A percentile compares a stretch with the other conserved stretches of the same genome.
Evolutionary conservation across 192 early-diverging fungal species (phyloP).

Genomic region (Backusella tuberculispora): DNA sequence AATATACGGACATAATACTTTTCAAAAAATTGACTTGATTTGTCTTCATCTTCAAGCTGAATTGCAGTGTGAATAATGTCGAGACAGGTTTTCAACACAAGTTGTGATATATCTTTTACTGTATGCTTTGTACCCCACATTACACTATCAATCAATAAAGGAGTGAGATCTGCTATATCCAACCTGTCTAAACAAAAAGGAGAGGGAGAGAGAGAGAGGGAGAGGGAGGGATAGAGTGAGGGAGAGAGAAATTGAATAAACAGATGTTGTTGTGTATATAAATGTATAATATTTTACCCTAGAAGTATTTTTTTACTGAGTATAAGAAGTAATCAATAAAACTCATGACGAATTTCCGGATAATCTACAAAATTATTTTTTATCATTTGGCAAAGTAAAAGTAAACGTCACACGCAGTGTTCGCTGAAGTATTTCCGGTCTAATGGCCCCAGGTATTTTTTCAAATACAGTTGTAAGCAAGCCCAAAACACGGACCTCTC

Average conservation of each 20-base stretch:
- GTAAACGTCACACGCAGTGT: conserved; percentile 2
- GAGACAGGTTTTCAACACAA: conserved; percentile 27
- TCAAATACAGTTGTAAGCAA: conserved; percentile 24
- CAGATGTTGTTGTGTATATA: background rate
- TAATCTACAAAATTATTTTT: conserved; percentile 31
- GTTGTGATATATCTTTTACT: conserved; percentile 24
- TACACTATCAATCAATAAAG: conserved; percentile 28
- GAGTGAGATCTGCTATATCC: background rate
- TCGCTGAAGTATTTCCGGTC: conserved; percentile 2
- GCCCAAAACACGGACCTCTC: conserved; percentile 14
- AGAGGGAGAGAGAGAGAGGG: background rate
- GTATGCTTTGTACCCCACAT: conserved; percentile 38
- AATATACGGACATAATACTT: conserved; percentile 27
- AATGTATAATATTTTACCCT: conserved; percentile 15
- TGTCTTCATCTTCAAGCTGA: conserved; percentile 31
- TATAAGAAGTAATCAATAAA: conserved; percentile 22
- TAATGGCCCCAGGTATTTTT: background rate
- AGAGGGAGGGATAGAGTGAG: no score
- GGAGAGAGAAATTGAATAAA: no score
- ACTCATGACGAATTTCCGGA: conserved; percentile 31
- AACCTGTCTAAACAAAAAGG: conserved; percentile 19
- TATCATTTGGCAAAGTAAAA: conserved; percentile 25
- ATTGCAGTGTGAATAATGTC: conserved; percentile 5
- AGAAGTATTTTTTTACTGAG: conserved; percentile 15
- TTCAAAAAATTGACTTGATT: conserved; percentile 29